phyloP scores from a whole-genome alignment of 768 basidiomycete species.

The Trametopsis cervina region DNA sequence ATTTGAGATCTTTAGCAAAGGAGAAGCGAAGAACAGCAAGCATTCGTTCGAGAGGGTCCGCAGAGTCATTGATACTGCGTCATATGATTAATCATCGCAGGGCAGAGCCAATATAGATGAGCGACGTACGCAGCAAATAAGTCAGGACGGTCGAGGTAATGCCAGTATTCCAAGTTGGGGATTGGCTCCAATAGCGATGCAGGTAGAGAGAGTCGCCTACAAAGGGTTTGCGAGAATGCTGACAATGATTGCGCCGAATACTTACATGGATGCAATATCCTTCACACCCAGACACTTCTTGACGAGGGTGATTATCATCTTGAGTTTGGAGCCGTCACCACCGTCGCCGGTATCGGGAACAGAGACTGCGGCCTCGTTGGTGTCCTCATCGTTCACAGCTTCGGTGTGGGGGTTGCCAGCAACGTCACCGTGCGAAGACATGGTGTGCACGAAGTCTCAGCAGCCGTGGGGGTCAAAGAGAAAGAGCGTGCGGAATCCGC shows the following conservation, averaged over 20 bases:
- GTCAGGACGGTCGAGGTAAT: constrained; percentile 87
- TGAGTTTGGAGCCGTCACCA: constrained; percentile 87
- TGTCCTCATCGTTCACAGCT: constrained; percentile 18
- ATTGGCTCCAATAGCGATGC: constrained; percentile 90
- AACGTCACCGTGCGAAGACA: constrained; percentile 10
- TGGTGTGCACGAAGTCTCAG: background rate
- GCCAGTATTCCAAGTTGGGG: constrained; percentile 96
- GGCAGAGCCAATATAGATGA: too few species aligned
- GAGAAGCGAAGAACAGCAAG: constrained; percentile 83
- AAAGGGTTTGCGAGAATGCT: background rate
- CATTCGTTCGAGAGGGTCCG: constrained; percentile 93
- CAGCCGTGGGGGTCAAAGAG: too few species aligned
- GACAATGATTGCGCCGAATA: constrained; percentile 12
- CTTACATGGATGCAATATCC: constrained; percentile 90
- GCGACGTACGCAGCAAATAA: constrained; percentile 79
- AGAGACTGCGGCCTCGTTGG: constrained; percentile 44
- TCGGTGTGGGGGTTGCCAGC: constrained; percentile 7
- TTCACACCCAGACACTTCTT: constrained; percentile 91
- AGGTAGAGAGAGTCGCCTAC: constrained; percentile 85
- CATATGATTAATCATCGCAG: background rate
- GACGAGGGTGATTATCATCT: constrained; percentile 87
- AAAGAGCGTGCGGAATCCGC: too few species aligned
- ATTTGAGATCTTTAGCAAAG: constrained; percentile 93
- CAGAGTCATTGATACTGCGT: constrained; percentile 81
- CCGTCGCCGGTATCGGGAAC: constrained; percentile 63